phyloP scores from a whole-genome alignment of 768 basidiomycete species.

The Leccinum ochraceum region DNA sequence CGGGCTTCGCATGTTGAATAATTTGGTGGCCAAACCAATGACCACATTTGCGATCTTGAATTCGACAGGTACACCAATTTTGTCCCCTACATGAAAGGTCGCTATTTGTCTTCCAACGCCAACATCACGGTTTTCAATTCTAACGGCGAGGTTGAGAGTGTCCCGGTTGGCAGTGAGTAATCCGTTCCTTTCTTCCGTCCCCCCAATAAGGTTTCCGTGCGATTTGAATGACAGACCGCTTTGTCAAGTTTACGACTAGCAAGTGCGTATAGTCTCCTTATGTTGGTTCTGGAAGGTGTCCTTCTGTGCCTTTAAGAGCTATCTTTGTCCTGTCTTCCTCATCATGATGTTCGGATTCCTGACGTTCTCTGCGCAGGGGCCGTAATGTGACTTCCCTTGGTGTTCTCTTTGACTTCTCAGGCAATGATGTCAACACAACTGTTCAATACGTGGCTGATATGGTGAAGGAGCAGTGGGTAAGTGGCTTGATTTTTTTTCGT shows the following conservation, averaged over 20 bases:
- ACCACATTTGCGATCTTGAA: background rate
- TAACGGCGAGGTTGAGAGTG: constrained; percentile 35
- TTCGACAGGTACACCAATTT: constrained; percentile 60
- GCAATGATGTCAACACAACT: constrained; percentile 68
- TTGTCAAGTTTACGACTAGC: constrained; percentile 69
- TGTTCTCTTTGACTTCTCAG: constrained; percentile 74
- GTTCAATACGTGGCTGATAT: constrained; percentile 73
- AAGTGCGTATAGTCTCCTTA: constrained; percentile 48
- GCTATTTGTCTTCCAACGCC: constrained; percentile 82
- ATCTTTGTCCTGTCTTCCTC: background rate
- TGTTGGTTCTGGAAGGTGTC: background rate
- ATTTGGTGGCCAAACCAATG: background rate
- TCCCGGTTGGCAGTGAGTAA: constrained; percentile 46
- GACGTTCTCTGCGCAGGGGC: constrained; percentile 42
- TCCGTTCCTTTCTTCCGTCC: background rate
- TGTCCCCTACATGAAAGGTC: constrained; percentile 61
- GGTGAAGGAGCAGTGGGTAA: constrained; percentile 79
- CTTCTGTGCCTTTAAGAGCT: too few species aligned
- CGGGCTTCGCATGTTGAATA: background rate
- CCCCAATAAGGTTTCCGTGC: constrained; percentile 38
- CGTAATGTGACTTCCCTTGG: constrained; percentile 78
- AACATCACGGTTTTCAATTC: constrained; percentile 55
- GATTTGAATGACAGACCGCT: constrained; percentile 44
- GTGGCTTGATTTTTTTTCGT: constrained; percentile 8
- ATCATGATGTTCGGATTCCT: background rate